phyloP scores from a whole-genome alignment of 2,329 filamentous ascomycete species.

The Stagonosporopsis cucurbitacearum region DNA sequence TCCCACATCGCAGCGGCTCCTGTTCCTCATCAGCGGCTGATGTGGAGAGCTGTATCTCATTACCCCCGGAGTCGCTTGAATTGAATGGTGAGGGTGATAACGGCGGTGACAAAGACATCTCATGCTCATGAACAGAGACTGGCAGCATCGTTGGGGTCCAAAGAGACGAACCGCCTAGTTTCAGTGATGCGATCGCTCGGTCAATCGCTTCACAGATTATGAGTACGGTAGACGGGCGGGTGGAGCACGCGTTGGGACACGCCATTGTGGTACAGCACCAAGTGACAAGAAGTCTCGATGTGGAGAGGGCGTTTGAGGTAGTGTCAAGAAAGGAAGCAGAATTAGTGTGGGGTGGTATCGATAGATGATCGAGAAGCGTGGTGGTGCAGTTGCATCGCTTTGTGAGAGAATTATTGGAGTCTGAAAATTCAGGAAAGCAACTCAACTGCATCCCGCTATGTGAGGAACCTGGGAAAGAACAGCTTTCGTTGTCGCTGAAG shows the following conservation, averaged over 20 bases:
- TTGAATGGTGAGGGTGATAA: background rate
- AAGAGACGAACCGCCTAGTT: background rate
- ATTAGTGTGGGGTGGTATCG: background rate
- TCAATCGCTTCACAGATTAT: background rate
- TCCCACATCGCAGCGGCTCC: background rate
- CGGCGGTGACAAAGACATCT: background rate
- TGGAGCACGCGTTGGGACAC: constrained; percentile 1
- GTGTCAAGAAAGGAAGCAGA: background rate
- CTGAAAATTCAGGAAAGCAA: background rate
- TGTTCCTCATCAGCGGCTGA: background rate
- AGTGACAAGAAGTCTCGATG: background rate
- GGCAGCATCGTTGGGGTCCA: background rate
- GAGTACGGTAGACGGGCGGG: background rate
- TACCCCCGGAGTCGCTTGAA: background rate
- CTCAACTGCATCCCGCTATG: background rate
- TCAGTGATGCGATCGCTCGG: background rate
- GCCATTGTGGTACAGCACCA: background rate
- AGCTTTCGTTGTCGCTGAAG: background rate
- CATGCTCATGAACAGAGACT: background rate
- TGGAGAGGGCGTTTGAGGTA: background rate
- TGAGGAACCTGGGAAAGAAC: background rate
- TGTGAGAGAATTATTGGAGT: background rate
- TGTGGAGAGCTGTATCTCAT: background rate
- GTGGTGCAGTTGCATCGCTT: background rate
- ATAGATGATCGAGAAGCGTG: background rate